phyloP scores from a whole-genome alignment of 108 stramenopile genomes.

The Pseudonitzschia multiseries region DNA sequence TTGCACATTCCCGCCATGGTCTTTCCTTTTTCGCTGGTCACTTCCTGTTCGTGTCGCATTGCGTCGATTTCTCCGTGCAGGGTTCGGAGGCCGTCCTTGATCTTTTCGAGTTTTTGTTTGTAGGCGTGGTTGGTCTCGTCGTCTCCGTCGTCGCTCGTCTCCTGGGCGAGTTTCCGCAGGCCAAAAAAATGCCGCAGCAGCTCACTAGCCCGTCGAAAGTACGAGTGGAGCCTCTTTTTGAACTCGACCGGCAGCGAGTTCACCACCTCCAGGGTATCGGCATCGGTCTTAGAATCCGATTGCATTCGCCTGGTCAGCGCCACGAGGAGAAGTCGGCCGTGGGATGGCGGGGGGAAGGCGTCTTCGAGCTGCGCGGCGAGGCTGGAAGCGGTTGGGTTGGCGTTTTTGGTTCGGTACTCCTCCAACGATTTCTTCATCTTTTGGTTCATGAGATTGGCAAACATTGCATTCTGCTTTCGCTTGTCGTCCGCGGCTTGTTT shows the following conservation, averaged over 20 bases:
- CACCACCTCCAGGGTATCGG: slow-evolving; percentile 63
- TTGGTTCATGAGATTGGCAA: slow-evolving; percentile 49
- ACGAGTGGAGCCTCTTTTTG: slow-evolving; percentile 60
- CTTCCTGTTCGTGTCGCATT: slow-evolving; percentile 54
- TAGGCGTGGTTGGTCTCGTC: slow-evolving; percentile 7
- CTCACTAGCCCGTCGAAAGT: slow-evolving; percentile 82
- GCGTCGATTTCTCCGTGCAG: slow-evolving; percentile 63
- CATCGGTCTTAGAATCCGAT: slow-evolving; percentile 73
- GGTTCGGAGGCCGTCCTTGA: slow-evolving; percentile 76
- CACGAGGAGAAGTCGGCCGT: slow-evolving; percentile 63
- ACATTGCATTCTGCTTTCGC: slow-evolving; percentile 45
- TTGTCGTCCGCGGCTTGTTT: slow-evolving; percentile 12
- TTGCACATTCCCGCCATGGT: slow-evolving; percentile 80
- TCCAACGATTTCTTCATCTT: neutral
- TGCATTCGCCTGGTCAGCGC: slow-evolving; percentile 87
- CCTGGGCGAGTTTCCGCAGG: slow-evolving; percentile 50
- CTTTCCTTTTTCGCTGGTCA: slow-evolving; percentile 57
- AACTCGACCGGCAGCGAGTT: slow-evolving; percentile 75
- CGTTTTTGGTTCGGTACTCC: neutral
- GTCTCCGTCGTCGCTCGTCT: neutral
- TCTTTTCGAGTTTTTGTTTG: slow-evolving; percentile 61
- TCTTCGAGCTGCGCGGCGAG: slow-evolving; percentile 27
- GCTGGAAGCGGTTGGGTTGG: slow-evolving; percentile 19
- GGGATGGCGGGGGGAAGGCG: slow-evolving; percentile 67
- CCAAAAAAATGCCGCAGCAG: slow-evolving; percentile 88